Evolutionary conservation across 2,329 filamentous ascomycete genomes (phyloP).

Genomic region (Neurospora sp.): DNA sequence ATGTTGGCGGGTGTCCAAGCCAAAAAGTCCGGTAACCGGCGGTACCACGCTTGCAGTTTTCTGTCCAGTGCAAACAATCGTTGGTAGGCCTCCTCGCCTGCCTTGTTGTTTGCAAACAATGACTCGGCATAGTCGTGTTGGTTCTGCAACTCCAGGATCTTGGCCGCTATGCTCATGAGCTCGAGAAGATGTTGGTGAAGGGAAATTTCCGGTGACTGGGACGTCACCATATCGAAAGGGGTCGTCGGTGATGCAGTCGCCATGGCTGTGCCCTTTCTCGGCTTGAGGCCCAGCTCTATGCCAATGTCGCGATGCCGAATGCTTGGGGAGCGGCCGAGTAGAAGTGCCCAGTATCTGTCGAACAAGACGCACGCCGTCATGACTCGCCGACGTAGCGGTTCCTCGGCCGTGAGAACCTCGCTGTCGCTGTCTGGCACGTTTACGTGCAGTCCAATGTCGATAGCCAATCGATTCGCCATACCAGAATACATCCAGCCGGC

Average conservation of each 20-base stretch:
- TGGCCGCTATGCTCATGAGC: constrained; percentile 45
- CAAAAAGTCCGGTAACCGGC: constrained; percentile 36
- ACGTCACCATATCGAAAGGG: constrained; percentile 18
- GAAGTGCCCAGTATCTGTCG: constrained; percentile 46
- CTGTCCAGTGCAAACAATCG: constrained; percentile 41
- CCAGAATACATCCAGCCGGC: constrained; percentile 45
- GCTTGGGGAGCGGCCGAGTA: constrained; percentile 40
- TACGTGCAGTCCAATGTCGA: constrained; percentile 39
- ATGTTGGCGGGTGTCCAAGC: constrained; percentile 40
- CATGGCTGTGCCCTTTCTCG: constrained; percentile 27
- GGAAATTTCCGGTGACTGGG: constrained; percentile 20
- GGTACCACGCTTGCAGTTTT: constrained; percentile 45
- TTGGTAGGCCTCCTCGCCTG: constrained; percentile 37
- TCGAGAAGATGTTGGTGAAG: constrained; percentile 43
- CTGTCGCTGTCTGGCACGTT: constrained; percentile 26
- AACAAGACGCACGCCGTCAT: constrained; percentile 42
- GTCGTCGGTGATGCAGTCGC: constrained; percentile 22
- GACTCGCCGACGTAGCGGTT: constrained; percentile 38
- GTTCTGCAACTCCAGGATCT: constrained; percentile 35
- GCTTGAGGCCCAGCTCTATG: constrained; percentile 29
- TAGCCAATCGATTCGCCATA: constrained; percentile 35
- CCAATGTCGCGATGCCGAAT: constrained; percentile 43
- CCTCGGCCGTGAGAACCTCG: constrained; percentile 34
- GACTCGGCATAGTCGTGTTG: constrained; percentile 22
- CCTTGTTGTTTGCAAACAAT: constrained; percentile 20